phyloP scores from a whole-genome alignment of 164 flowering plant genomes.

The Saururus chinensis region DNA sequence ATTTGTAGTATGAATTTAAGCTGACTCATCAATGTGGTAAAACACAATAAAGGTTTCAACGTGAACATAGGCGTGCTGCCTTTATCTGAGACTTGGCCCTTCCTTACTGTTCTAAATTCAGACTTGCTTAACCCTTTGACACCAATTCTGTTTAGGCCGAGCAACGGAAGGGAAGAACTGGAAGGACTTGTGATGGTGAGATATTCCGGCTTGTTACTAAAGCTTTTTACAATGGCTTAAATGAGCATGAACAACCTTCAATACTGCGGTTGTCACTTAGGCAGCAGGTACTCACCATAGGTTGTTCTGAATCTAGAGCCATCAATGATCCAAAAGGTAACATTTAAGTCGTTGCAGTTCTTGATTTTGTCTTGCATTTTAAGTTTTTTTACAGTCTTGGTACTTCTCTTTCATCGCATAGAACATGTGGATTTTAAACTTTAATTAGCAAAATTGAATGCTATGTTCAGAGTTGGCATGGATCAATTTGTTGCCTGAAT shows the following conservation, averaged over 20 bases:
- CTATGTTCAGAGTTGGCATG: not conserved
- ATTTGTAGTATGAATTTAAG: too few species aligned
- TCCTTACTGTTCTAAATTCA: too few species aligned
- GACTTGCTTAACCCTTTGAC: not conserved
- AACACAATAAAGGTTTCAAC: too few species aligned
- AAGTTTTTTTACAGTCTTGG: not conserved
- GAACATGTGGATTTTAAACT: not conserved
- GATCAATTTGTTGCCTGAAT: not conserved
- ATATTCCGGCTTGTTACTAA: constrained; percentile 70
- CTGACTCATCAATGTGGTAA: too few species aligned
- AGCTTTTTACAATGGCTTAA: constrained; percentile 51
- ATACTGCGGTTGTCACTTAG: constrained; percentile 70
- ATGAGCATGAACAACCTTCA: constrained; percentile 61
- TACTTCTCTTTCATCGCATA: not conserved
- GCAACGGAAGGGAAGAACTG: constrained; percentile 92
- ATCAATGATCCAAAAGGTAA: constrained; percentile 93
- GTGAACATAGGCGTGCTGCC: too few species aligned
- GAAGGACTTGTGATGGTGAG: constrained; percentile 93
- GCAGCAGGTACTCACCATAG: constrained; percentile 68
- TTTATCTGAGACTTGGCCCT: not conserved
- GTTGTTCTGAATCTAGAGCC: constrained; percentile 75
- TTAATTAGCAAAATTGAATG: too few species aligned
- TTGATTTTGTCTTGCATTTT: not conserved
- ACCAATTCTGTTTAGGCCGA: constrained; percentile 51
- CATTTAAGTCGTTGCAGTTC: not conserved